These are phyloP conservation scores for Aspergillus fijiensis DNA, from an alignment of 2,329 filamentous ascomycete genomes.

Conservation along the genomic window DNA sequence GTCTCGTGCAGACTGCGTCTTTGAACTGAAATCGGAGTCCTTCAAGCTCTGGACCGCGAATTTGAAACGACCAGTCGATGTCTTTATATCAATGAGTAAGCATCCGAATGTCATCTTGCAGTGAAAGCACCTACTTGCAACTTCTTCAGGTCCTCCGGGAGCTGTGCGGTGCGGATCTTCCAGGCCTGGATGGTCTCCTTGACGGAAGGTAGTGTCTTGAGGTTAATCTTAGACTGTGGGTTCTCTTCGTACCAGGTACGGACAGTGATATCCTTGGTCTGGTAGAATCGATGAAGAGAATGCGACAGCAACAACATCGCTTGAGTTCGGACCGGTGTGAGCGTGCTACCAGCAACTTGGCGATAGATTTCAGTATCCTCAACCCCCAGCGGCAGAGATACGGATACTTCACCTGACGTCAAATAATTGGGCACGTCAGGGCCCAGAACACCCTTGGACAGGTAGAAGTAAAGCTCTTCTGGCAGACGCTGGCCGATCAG, in stretches of 20 bases:
- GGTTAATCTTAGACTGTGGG: conserved; percentile 64
- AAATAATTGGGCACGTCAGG: conserved; percentile 79
- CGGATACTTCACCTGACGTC: conserved; percentile 72
- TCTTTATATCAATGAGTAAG: conserved; percentile 15
- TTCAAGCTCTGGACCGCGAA: conserved; percentile 63
- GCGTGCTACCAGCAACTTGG: conserved; percentile 70
- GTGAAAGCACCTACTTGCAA: conserved; percentile 26
- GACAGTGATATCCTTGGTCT: conserved; percentile 73
- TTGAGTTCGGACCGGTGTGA: conserved; percentile 73
- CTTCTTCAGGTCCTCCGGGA: conserved; percentile 45
- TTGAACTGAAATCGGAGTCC: conserved; percentile 67
- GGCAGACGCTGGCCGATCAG: conserved; percentile 89
- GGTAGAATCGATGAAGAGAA: conserved; percentile 78
- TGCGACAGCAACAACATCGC: conserved; percentile 76
- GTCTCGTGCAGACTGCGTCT: conserved; percentile 63
- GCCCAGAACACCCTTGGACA: conserved; percentile 78
- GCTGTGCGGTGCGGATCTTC: conserved; percentile 64
- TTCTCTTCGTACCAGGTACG: conserved; percentile 81
- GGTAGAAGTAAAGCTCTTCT: conserved; percentile 85
- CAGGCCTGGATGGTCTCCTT: conserved; percentile 62
- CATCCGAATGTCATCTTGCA: conserved; percentile 3
- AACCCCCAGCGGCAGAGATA: conserved; percentile 83
- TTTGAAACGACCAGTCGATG: conserved; percentile 32
- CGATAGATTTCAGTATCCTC: conserved; percentile 78
- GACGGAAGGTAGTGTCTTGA: conserved; percentile 55